Conservation (phyloP, 2,329 filamentous ascomycete genomes). For the Penicillium griseofulvum region DNA sequence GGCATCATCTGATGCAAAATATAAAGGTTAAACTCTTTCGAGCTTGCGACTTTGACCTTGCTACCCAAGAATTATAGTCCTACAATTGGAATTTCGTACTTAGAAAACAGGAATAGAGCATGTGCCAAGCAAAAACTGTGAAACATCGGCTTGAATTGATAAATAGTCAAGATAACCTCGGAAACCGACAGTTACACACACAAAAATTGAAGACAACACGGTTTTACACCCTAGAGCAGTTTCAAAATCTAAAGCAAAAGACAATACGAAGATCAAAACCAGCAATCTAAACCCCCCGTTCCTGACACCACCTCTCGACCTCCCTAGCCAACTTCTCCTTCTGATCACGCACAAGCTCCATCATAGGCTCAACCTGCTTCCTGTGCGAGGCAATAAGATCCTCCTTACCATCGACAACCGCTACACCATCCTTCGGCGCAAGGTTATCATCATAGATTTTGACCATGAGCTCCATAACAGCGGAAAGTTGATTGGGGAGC, state of each 20-base stretch:
- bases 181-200: neutral
- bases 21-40: neutral
- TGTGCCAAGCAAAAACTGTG: neutral
- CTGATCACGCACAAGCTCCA: conserved; percentile 36
- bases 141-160: neutral
- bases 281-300: conserved; percentile 39
- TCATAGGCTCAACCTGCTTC: conserved; percentile 41
- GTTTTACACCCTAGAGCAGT: neutral
- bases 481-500: conserved; percentile 49
- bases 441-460: conserved; percentile 43
- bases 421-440: conserved; percentile 30
- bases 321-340: conserved; percentile 38
- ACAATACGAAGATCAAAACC: neutral
- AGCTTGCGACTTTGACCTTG: neutral
- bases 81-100: neutral
- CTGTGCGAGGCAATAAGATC: conserved; percentile 27
- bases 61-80: no score
- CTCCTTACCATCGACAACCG: conserved; percentile 10
- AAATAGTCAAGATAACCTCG: neutral
- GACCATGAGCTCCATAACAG: conserved; percentile 52
- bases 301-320: conserved; percentile 47
- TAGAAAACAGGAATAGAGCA: neutral
- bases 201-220: neutral
- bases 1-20: neutral
- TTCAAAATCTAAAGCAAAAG: neutral